These are phyloP conservation scores for Panicum virgatum DNA, from an alignment of 202 grass and related monocot genomes.

Conservation along the genomic window DNA sequence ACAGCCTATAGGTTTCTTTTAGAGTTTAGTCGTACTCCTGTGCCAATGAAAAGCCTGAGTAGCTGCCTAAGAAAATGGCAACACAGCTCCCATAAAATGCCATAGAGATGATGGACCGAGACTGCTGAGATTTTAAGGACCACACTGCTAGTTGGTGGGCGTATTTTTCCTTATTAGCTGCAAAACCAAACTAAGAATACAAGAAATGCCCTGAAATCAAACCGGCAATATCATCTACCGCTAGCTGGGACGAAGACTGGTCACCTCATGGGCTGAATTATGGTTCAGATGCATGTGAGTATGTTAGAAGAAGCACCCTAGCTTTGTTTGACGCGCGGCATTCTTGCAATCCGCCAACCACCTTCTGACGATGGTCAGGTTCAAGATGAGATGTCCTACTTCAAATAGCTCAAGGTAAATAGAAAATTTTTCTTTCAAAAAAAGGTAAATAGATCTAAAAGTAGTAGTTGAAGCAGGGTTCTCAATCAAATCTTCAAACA, in stretches of 20 bases:
- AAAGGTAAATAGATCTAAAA: too few species aligned
- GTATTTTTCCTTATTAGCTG: background rate
- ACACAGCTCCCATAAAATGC: conserved; percentile 34
- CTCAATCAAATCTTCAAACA: background rate
- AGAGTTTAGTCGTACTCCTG: conserved; percentile 51
- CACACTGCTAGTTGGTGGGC: background rate
- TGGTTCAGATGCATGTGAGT: background rate
- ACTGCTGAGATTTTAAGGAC: background rate
- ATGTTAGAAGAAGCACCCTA: background rate
- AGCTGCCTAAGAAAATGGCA: conserved; percentile 33
- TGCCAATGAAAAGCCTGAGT: conserved; percentile 46
- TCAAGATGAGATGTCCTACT: background rate
- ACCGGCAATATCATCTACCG: background rate
- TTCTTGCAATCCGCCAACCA: background rate
- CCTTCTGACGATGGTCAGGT: background rate
- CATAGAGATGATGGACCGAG: conserved; percentile 13
- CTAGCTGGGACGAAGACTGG: background rate
- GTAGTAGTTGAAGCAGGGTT: background rate
- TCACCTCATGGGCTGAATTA: background rate
- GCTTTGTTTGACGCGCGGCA: background rate
- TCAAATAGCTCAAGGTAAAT: background rate
- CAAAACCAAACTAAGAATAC: background rate
- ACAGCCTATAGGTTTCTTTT: conserved; percentile 53
- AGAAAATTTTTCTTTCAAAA: too few species aligned
- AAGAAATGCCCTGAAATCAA: background rate